phyloP scores from a whole-genome alignment of 1,139 yeast species.

The Sugiyamaella grinbergsii region DNA sequence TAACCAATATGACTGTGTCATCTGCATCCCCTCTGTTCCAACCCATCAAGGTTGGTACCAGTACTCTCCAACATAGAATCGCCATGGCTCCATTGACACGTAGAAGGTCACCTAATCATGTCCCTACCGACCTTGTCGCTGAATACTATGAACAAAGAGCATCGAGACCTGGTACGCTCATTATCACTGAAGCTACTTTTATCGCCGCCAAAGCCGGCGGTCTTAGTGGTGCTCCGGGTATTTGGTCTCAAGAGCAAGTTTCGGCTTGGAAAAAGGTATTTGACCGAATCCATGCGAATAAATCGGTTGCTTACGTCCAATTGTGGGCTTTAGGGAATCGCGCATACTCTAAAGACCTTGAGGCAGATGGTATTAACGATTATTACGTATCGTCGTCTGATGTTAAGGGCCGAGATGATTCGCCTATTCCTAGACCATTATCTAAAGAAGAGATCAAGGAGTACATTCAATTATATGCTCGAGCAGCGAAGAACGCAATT shows the following conservation, averaged over 20 bases:
- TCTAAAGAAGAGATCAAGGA: slow-evolving; percentile 47
- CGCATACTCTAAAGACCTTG: slow-evolving; percentile 30
- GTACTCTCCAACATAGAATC: slow-evolving; percentile 45
- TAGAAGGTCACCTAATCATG: slow-evolving; percentile 43
- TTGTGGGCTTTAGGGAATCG: slow-evolving; percentile 49
- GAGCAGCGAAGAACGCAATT: slow-evolving; percentile 51
- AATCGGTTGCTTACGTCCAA: slow-evolving; percentile 45
- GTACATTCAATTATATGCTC: slow-evolving; percentile 42
- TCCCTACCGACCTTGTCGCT: slow-evolving; percentile 51
- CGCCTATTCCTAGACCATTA: slow-evolving; percentile 38
- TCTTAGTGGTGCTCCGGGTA: slow-evolving; percentile 46
- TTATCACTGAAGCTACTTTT: slow-evolving; percentile 51
- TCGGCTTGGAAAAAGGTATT: slow-evolving; percentile 45
- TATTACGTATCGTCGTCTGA: slow-evolving; percentile 41
- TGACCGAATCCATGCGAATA: slow-evolving; percentile 44
- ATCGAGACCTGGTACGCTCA: slow-evolving; percentile 51
- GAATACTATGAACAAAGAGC: slow-evolving; percentile 60
- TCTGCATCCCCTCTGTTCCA: slow-evolving; percentile 29
- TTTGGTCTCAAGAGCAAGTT: slow-evolving; percentile 49
- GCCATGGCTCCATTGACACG: slow-evolving; percentile 60
- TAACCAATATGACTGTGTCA: neutral
- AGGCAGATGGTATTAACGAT: slow-evolving; percentile 19
- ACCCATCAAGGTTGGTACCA: slow-evolving; percentile 37
- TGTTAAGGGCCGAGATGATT: slow-evolving; percentile 40
- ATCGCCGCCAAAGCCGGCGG: slow-evolving; percentile 45